Percentiles rank a stretch among this genome's conserved stretches.
Evolutionary conservation across 176 grass and related monocot species (phyloP).

Genomic region (Themeda triandra): DNA sequence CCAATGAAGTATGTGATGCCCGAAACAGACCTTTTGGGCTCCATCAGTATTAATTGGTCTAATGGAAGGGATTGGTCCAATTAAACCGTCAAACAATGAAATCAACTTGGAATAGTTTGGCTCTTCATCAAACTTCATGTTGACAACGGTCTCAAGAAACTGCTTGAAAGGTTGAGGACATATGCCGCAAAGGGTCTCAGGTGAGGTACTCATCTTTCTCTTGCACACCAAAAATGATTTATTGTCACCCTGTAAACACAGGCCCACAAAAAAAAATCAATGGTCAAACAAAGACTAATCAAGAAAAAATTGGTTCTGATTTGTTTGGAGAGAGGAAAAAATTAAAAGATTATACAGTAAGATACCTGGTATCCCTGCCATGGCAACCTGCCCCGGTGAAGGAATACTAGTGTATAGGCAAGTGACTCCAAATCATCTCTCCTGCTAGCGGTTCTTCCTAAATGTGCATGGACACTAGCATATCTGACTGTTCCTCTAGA

Average conservation of each 20-base stretch:
- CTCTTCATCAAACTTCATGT: constrained; percentile 95
- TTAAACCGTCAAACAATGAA: constrained; percentile 80
- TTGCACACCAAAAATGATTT: constrained; percentile 96
- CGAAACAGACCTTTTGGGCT: constrained; percentile 62
- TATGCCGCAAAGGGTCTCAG: constrained; percentile 67
- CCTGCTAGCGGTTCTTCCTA: constrained; percentile 89
- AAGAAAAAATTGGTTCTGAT: not conserved
- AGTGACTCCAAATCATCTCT: constrained; percentile 91
- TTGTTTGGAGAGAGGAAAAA: not conserved
- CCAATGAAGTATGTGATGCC: not conserved
- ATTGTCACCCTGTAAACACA: constrained; percentile 63
- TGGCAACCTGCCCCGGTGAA: constrained; percentile 80
- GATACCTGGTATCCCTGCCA: constrained; percentile 92
- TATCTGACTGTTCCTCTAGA: constrained; percentile 86
- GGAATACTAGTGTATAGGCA: constrained; percentile 87
- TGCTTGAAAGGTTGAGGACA: constrained; percentile 76
- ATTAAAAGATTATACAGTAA: constrained; percentile 3
- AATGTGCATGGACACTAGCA: constrained; percentile 86
- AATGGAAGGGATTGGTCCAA: constrained; percentile 74
- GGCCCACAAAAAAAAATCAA: not conserved
- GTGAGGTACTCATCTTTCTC: constrained; percentile 85
- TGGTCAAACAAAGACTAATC: not conserved
- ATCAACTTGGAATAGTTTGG: constrained; percentile 87
- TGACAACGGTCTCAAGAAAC: constrained; percentile 78
- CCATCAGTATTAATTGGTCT: constrained; percentile 84